Evolutionary conservation across 1,284 basidiomycete genomes (phyloP).

Genomic region (Boletus smithii): DNA sequence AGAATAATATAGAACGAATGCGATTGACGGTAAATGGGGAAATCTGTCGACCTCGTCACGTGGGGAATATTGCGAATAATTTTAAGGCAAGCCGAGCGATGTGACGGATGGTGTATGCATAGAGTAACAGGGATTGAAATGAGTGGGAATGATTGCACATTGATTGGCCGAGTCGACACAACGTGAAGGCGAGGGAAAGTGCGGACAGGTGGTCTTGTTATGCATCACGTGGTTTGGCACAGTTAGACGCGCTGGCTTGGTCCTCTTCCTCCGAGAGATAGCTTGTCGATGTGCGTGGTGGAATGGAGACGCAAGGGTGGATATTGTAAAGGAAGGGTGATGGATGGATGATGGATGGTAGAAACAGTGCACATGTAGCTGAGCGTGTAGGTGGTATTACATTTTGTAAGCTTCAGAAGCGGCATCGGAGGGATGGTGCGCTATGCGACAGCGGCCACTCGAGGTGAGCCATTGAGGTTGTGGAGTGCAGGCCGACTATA

Average conservation of each 20-base stretch:
- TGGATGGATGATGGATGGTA: constrained; percentile 73
- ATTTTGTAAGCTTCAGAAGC: constrained; percentile 56
- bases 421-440: constrained; percentile 10
- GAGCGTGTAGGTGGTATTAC: constrained; percentile 66
- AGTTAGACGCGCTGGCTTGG: constrained; percentile 14
- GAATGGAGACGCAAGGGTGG: constrained; percentile 49
- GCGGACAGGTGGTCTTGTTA: constrained; percentile 8
- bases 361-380: constrained; percentile 56
- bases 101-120: constrained; percentile 46
- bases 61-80: constrained; percentile 34
- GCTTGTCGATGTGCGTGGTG: constrained; percentile 46
- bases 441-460: constrained; percentile 55
- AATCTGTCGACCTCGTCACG: constrained; percentile 45
- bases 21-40: constrained; percentile 36
- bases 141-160: constrained; percentile 47
- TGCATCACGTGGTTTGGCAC: constrained; percentile 28
- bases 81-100: constrained; percentile 41
- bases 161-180: constrained; percentile 34
- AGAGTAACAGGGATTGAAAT: constrained; percentile 45
- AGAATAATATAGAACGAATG: constrained; percentile 71
- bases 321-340: constrained; percentile 62
- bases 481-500: constrained; percentile 73
- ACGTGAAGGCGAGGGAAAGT: constrained; percentile 23
- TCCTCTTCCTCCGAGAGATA: constrained; percentile 37
- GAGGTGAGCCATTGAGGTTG: constrained; percentile 50